Evolutionary conservation across 2,329 filamentous ascomycete species (phyloP), one percentile per base, ranked within the genome.

Genomic region (Sphaerulina vaccinii): DNA sequence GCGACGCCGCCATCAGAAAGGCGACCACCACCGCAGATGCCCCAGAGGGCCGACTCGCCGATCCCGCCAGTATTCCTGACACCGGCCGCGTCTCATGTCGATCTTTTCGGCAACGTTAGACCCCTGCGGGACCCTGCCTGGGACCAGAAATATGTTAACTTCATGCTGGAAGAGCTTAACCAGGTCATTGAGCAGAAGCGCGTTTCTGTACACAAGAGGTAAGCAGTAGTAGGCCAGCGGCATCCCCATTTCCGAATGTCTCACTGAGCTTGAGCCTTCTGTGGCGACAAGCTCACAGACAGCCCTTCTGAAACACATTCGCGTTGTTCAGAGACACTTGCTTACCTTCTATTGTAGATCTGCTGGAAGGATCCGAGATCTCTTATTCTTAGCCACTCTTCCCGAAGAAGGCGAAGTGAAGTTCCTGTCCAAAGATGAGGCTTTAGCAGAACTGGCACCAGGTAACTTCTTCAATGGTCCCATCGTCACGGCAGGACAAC

Each of bases 401-500:
- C 57, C 65, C 2, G 24, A 33, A 9, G 42, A 48, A 2, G 43
- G 50, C 5, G 66, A 67, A 37, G 62, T 58, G 2, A 58, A 62
- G 13, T 64, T 62, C 36, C 49, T 62, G 8, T 57, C 60, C 1
- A 53, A 49, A 15, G 52, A 56, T 18, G 59, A 64, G 43, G 65
- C 65, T 11, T 42, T 51, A n/a, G 50, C 52, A 27, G 52, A 51
- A 15, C 36, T 65, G 11, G 22, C 54, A 22, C 47, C 64, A 10
- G 57, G 58, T 16, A 43, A 41, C 0, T 65, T 64, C 54, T 62
- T 58, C 42, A 49, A 54, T 15, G 52, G 56, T 2, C 62, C 64
- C 0, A 67, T 68, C 42, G 40, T 68, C 42, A 63, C 60, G 3
- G 49, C 56, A 29, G 54, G 51, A 18, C 61, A 65, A 50, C 66